Evolutionary conservation across 352 stramenopile genomes (phyloP), one percentile per base, ranked within the genome.

Genomic region (Phytopythium oedochilum): DNA sequence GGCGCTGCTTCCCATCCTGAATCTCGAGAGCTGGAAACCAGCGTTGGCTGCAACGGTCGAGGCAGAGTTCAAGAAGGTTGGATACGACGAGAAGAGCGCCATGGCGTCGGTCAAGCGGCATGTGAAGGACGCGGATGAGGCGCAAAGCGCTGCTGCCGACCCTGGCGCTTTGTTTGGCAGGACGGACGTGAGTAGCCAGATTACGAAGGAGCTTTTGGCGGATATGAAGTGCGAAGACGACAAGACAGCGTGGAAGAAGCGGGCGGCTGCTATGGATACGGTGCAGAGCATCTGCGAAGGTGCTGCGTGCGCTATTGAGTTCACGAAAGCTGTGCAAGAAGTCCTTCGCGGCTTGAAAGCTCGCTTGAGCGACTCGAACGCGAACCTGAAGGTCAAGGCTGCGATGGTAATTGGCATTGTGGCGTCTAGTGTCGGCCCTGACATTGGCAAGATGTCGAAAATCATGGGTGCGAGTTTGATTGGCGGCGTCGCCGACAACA

Each of bases 201-300:
- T 96, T 28, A 94, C 86, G 20, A 96, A 93, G 53, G 83, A 96
- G 10, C 57, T 96, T n/a, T 71, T 96, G 42, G 83, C 78, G 2
- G 72, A 90, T 38, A 89, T 96, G 73, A 89, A 92, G 39, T 91
- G 83, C 29, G 86, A 94, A 63, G 76, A 88, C 2, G 83, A 93
- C 55, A 94, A 91, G 40, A 73, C 75, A 4, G 84, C 83, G 0
- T 96, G 84, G 86, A 94, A 96, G 53, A 93, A 93, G 53, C 78
- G 86, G 18, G 53, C 78, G 18, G 84, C 83, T 31, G 86, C 86
- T 3, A 96, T 96, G 77, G 84, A 93, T 32, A 72, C 55, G 23
- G 71, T 89, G 1, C 78, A 94, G 57, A 73, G 64, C 31, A 88
- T 96, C 52, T 96, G 83, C 52, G 84, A 93, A 56, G 61, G 68